phyloP scores from a whole-genome alignment of 768 basidiomycete species.

The Pisolithus albus region DNA sequence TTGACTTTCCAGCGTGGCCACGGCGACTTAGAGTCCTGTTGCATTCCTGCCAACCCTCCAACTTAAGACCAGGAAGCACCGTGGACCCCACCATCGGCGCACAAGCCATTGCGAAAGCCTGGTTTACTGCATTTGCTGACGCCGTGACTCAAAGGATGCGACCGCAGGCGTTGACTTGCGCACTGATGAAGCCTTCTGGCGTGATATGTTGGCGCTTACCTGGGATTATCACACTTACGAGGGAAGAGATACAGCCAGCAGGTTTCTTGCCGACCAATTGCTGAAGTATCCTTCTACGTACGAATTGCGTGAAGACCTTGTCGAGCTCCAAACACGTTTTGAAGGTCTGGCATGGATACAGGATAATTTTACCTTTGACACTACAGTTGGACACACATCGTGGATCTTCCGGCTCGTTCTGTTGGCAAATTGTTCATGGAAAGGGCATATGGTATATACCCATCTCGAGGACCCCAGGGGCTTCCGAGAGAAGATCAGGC shows the following conservation, averaged over 20 bases:
- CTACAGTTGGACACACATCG: constrained; percentile 35
- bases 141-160: constrained; percentile 2
- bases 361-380: constrained; percentile 45
- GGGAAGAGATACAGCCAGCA: constrained; percentile 24
- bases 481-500: constrained; percentile 33
- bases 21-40: too few relatives aligned
- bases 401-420: constrained; percentile 51
- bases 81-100: neutral
- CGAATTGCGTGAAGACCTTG: constrained; percentile 13
- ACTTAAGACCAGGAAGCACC: neutral
- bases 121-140: too few relatives aligned
- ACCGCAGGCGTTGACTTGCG: constrained; percentile 19
- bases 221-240: constrained; percentile 44
- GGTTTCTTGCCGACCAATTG: constrained; percentile 32
- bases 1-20: too few relatives aligned
- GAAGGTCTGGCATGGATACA: constrained; percentile 52
- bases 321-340: constrained; percentile 31
- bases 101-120: neutral
- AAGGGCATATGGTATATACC: constrained; percentile 48
- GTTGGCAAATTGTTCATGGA: constrained; percentile 39
- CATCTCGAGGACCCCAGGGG: constrained; percentile 47
- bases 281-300: constrained; percentile 12
- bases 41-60: neutral
- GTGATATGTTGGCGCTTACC: constrained; percentile 44
- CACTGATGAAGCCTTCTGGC: constrained; percentile 36